Evolutionary conservation across 768 basidiomycete genomes (phyloP).

Genomic region (Amanita thiersii): DNA sequence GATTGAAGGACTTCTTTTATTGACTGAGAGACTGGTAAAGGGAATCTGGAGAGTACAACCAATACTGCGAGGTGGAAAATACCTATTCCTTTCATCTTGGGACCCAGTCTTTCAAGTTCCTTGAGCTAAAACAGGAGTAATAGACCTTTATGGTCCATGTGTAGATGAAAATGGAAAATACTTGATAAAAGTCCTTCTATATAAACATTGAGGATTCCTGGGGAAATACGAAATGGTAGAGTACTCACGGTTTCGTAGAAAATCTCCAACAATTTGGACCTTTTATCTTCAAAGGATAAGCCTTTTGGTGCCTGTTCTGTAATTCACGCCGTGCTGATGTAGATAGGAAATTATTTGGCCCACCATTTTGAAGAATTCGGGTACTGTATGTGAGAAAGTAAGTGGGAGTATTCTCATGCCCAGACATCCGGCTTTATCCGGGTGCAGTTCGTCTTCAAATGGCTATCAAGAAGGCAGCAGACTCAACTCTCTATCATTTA

Average conservation of each 20-base stretch:
- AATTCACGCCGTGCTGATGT: no score
- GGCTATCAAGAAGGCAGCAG: slow-evolving; percentile 75
- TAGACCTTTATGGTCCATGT: slow-evolving; percentile 6
- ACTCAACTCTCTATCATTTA: slow-evolving; percentile 87
- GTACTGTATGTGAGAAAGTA: no score
- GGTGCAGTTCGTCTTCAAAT: slow-evolving; percentile 26
- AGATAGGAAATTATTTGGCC: no score
- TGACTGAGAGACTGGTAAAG: slow-evolving; percentile 65
- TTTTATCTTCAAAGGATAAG: slow-evolving; percentile 86
- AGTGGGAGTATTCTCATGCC: no score
- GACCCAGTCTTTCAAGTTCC: slow-evolving; percentile 84
- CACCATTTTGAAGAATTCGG: no score
- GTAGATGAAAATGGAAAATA: slow-evolving; percentile 12
- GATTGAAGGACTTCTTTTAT: slow-evolving; percentile 90
- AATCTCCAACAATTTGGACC: slow-evolving; percentile 80
- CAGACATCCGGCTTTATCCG: neutral
- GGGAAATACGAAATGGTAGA: neutral
- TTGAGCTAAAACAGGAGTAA: slow-evolving; percentile 58
- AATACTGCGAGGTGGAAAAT: slow-evolving; percentile 5
- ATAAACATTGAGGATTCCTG: neutral
- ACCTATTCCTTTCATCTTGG: slow-evolving; percentile 91
- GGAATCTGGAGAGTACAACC: neutral
- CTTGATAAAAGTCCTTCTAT: slow-evolving; percentile 83
- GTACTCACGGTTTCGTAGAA: slow-evolving; percentile 78
- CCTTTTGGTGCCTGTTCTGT: slow-evolving; percentile 81